Evolutionary conservation across 371 early-diverging fungal genomes (phyloP).

Genomic region (Mortierella polycephala): DNA sequence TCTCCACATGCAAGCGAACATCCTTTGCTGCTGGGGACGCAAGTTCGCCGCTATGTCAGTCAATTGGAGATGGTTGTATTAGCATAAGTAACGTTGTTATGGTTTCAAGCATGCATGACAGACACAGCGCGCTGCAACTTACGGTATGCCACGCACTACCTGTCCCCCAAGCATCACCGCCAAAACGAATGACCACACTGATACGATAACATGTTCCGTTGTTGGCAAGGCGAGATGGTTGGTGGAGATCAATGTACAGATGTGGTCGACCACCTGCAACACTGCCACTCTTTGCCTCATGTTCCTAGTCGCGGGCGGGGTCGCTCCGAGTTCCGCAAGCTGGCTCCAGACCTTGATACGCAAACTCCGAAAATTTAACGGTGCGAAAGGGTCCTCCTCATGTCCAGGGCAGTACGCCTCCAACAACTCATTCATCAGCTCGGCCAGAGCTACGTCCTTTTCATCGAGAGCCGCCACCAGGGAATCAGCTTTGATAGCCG

Average conservation of each 20-base stretch:
- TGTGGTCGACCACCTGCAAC: slow-evolving; percentile 13
- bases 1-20: slow-evolving; percentile 10
- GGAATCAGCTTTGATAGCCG: slow-evolving; percentile 6
- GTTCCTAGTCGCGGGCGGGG: slow-evolving; percentile 4
- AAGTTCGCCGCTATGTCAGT: slow-evolving; percentile 15
- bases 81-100: slow-evolving; percentile 1
- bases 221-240: slow-evolving; percentile 10
- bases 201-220: slow-evolving; percentile 11
- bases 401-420: slow-evolving; percentile 16
- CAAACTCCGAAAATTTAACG: slow-evolving; percentile 1
- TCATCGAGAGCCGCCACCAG: slow-evolving; percentile 7
- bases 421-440: slow-evolving; percentile 11
- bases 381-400: slow-evolving; percentile 12
- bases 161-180: not conserved
- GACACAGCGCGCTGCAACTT: slow-evolving; percentile 3
- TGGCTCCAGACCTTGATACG: slow-evolving; percentile 7
- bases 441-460: slow-evolving; percentile 1
- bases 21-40: slow-evolving; percentile 9
- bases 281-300: slow-evolving; percentile 3
- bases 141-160: slow-evolving; percentile 12
- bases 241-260: slow-evolving; percentile 8
- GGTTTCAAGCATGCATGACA: not conserved
- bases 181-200: slow-evolving; percentile 8
- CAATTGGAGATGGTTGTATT: not conserved
- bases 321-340: not conserved